Conservation (phyloP, 495 filamentous ascomycete species). For the Lindgomyces ingoldianus region DNA sequence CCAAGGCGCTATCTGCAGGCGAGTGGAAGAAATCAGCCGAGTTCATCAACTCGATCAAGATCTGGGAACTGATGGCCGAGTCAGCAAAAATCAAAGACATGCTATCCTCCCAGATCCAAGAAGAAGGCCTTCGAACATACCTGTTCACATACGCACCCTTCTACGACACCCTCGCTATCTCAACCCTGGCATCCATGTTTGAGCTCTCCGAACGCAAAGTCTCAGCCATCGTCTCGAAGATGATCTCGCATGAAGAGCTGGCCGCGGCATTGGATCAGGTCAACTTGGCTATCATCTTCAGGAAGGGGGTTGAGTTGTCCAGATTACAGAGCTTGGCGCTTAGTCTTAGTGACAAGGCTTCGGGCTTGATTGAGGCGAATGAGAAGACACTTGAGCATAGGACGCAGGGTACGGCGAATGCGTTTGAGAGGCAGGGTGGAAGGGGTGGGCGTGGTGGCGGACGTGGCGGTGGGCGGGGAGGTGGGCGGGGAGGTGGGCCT, state of each 20-base stretch:
- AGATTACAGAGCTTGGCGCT: conserved; percentile 93
- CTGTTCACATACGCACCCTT: conserved; percentile 99
- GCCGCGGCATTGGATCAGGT: conserved; percentile 96
- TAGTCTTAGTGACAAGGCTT: conserved; percentile 93
- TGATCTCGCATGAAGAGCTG: conserved; percentile 99
- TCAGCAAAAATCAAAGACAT: conserved; percentile 91
- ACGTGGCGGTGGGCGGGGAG: conserved; percentile 59
- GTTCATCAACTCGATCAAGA: conserved; percentile 96
- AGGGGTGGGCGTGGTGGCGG: conserved; percentile 61
- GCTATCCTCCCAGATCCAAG: conserved; percentile 96
- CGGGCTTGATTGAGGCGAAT: conserved; percentile 91
- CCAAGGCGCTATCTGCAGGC: conserved; percentile 90
- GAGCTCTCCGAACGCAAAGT: conserved; percentile 89
- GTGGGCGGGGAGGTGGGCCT: conserved; percentile 44
- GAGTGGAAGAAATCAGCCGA: conserved; percentile 96
- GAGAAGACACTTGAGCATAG: conserved; percentile 95
- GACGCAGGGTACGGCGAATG: conserved; percentile 92
- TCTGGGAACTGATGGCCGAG: conserved; percentile 94
- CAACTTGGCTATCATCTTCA: conserved; percentile 95
- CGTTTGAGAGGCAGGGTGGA: conserved; percentile 84
- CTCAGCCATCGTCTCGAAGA: conserved; percentile 91
- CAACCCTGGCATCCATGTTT: conserved; percentile 89
- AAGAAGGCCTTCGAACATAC: conserved; percentile 96
- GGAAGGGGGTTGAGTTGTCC: conserved; percentile 97
- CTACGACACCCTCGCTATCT: conserved; percentile 92